Conservation (phyloP, 2,329 filamentous ascomycete species). For the Fusarium keratoplasticum region DNA sequence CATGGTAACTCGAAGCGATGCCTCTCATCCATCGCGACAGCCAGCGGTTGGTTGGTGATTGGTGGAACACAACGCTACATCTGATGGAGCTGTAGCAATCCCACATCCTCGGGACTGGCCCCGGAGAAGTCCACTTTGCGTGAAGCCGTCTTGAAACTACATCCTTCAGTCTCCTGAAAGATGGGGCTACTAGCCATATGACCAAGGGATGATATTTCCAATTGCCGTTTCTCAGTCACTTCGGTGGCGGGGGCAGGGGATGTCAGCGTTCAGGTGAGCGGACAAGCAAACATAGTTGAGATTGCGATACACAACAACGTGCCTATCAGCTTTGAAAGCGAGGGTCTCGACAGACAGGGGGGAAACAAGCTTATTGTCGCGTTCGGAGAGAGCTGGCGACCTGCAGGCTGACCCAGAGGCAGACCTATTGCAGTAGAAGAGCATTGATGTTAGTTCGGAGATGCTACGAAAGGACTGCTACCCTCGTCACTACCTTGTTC, state of each 20-base stretch:
- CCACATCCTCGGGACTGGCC: background rate
- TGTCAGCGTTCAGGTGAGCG: background rate
- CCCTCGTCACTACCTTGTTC: background rate
- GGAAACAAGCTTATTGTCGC: background rate
- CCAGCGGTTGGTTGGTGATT: constrained; percentile 59
- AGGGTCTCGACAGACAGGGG: background rate
- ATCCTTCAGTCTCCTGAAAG: background rate
- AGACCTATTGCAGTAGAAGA: background rate
- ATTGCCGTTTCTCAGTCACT: background rate
- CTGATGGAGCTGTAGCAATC: background rate
- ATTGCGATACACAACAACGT: background rate
- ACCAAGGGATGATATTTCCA: background rate
- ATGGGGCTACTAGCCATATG: background rate
- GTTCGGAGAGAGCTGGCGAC: background rate
- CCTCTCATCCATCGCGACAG: constrained; percentile 58
- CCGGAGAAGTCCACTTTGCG: constrained; percentile 7
- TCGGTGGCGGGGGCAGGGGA: background rate
- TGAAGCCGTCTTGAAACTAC: constrained; percentile 7
- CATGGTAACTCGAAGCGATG: constrained; percentile 47
- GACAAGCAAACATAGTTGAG: background rate
- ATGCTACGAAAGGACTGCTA: background rate
- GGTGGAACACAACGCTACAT: constrained; percentile 54
- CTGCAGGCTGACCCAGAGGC: background rate
- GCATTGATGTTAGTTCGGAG: background rate
- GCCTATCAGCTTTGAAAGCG: background rate